Evolutionary conservation across 768 basidiomycete species (phyloP), one percentile per base, ranked within the genome.

Genomic region (Podaxis pistillaris): DNA sequence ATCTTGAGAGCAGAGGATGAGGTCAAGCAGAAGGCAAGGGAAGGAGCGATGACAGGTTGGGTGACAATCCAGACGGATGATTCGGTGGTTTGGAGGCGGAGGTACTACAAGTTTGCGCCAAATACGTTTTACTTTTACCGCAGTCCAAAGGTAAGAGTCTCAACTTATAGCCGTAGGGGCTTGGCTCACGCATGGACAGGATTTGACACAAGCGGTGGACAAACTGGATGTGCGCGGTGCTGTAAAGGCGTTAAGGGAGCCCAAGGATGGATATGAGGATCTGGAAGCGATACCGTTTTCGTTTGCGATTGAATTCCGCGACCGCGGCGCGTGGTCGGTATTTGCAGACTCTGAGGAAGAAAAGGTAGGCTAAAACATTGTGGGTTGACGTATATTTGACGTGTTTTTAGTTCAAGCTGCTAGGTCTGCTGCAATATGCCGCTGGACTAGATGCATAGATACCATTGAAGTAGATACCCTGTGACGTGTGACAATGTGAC

Each of bases 231-330:
- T 89, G 46, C 76, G 79, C 4, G 82, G 81, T 8, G 73, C 76
- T 8, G 68, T 87, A 15, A 73, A 71, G 50, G 81, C 73, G 8
- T 65, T 88, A 57, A 78, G 78, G 62, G 88, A 89, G 66, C 87
- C 86, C 83, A 77, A 83, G 60, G 84, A 89, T 60, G 88, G 88
- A 4, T 87, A 84, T 62, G 88, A 89, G 61, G 85, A 88, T 51
- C 71, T 90, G 37, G 80, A 86, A 68, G 81, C 87, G 9, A 87
- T 90, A 56, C 80, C 85, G 3, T 78, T 85, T 62, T 87, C 88
- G 0, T 88, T 90, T 72, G 88, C 83, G 1, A 73, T 89, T 28
- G 86, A 86, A 63, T 87, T 89, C 69, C 76, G 75, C 38, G 79
- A 82, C 60, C 76, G 73, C 7, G 75, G 75, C 28, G 71, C 77